These are phyloP conservation scores for Aspergillus pseudoglaucus DNA, from an alignment of 2,329 filamentous ascomycete genomes.

Conservation along the genomic window DNA sequence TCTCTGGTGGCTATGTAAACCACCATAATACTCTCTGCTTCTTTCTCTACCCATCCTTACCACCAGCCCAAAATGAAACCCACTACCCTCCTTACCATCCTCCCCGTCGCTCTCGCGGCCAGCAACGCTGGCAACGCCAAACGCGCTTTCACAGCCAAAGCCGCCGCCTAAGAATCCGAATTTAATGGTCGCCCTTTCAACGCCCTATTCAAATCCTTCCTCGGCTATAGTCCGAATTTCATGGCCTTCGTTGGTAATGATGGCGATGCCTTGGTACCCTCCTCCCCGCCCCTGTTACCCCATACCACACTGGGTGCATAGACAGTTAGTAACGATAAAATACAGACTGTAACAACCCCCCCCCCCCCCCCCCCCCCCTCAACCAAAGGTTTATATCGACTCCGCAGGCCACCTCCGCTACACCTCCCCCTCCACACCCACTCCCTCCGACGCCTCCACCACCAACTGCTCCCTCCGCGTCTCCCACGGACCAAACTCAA, in stretches of 20 bases:
- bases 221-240: conserved; percentile 40
- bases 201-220: conserved; percentile 38
- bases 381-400: too few species aligned
- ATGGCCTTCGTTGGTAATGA: conserved; percentile 42
- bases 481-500: conserved; percentile 13
- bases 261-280: conserved; percentile 40
- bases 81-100: not conserved
- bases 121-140: not conserved
- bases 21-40: not conserved
- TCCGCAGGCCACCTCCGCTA: too few species aligned
- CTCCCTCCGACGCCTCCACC: too few species aligned
- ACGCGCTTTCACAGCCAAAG: conserved; percentile 37
- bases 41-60: not conserved
- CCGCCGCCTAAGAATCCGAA: conserved; percentile 40
- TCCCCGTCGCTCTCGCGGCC: not conserved
- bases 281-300: too few species aligned
- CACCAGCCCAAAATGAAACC: conserved; percentile 2
- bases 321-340: too few species aligned
- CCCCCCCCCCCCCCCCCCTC: too few species aligned
- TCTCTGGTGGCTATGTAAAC: not conserved
- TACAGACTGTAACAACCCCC: too few species aligned
- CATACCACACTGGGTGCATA: too few species aligned
- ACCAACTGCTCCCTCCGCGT: conserved; percentile 48
- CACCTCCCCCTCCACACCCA: too few species aligned
- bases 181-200: conserved; percentile 44